phyloP scores from a whole-genome alignment of 2,329 filamentous ascomycete genomes.

The Cladobotryum protrusum region DNA sequence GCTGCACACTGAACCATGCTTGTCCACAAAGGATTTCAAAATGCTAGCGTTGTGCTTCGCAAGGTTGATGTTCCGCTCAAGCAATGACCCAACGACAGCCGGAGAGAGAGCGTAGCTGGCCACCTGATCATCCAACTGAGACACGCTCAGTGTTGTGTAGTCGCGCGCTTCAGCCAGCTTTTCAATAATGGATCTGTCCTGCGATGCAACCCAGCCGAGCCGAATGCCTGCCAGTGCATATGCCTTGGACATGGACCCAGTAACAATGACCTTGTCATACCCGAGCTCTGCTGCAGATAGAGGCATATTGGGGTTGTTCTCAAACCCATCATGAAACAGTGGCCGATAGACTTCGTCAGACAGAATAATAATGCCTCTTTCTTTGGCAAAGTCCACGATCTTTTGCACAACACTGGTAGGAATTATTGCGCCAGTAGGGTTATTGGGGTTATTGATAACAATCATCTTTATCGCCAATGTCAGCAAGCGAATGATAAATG shows the following conservation, averaged over 20 bases:
- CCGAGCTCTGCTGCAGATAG: slow-evolving; percentile 61
- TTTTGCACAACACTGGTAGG: slow-evolving; percentile 52
- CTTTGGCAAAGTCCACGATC: slow-evolving; percentile 57
- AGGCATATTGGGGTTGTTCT: slow-evolving; percentile 39
- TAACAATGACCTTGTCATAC: slow-evolving; percentile 65
- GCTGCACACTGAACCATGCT: slow-evolving; percentile 55
- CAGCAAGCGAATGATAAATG: background rate
- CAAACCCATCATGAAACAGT: slow-evolving; percentile 59
- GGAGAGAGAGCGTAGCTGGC: slow-evolving; percentile 65
- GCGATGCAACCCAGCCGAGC: slow-evolving; percentile 74
- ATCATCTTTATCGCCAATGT: slow-evolving; percentile 28
- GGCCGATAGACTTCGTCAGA: slow-evolving; percentile 81
- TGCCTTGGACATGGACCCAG: slow-evolving; percentile 79
- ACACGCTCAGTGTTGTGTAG: slow-evolving; percentile 82
- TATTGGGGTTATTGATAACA: slow-evolving; percentile 68
- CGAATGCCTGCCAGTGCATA: slow-evolving; percentile 78
- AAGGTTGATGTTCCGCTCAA: slow-evolving; percentile 53
- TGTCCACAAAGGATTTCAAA: slow-evolving; percentile 61
- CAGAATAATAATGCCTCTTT: slow-evolving; percentile 60
- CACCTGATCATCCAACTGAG: slow-evolving; percentile 73
- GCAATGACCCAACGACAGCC: slow-evolving; percentile 33
- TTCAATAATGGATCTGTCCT: slow-evolving; percentile 55
- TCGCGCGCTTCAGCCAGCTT: slow-evolving; percentile 60
- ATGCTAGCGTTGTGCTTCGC: slow-evolving; percentile 61
- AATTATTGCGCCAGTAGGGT: slow-evolving; percentile 70